A percentile compares a stretch with the other conserved stretches of the same genome.
phyloP scores from a whole-genome alignment of 2,329 filamentous ascomycete genomes.

The Beauveria sp. region DNA sequence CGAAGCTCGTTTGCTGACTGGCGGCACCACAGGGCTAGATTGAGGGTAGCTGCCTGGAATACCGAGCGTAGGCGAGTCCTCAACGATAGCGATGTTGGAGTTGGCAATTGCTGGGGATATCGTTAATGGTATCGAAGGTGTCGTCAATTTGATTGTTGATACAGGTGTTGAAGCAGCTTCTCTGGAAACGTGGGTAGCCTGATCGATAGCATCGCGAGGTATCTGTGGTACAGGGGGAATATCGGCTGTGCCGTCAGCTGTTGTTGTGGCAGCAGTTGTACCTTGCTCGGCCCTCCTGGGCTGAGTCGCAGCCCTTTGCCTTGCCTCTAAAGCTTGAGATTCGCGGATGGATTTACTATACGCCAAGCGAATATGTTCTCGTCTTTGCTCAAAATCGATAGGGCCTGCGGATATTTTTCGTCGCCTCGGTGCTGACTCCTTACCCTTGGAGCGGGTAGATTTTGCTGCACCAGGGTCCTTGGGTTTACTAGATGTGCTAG shows the following conservation, averaged over 20 bases:
- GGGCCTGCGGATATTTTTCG: slow-evolving; percentile 59
- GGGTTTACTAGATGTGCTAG: slow-evolving; percentile 62
- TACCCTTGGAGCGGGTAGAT: slow-evolving; percentile 32
- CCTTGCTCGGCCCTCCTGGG: slow-evolving; percentile 32
- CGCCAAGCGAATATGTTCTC: slow-evolving; percentile 75
- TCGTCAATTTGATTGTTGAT: background rate
- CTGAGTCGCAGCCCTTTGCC: slow-evolving; percentile 42
- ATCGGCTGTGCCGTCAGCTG: background rate
- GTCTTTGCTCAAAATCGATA: slow-evolving; percentile 76
- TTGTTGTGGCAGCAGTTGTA: slow-evolving; percentile 3
- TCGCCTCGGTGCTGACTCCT: slow-evolving; percentile 24
- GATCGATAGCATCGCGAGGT: slow-evolving; percentile 1
- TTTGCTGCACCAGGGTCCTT: slow-evolving; percentile 53
- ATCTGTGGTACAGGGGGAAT: slow-evolving; percentile 9
- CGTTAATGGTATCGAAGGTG: slow-evolving; percentile 5
- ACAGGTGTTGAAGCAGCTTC: slow-evolving; percentile 1
- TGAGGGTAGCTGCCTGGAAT: slow-evolving; percentile 56
- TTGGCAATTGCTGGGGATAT: slow-evolving; percentile 11
- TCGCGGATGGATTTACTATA: slow-evolving; percentile 79
- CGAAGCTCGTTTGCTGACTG: slow-evolving; percentile 47
- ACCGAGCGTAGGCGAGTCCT: slow-evolving; percentile 59
- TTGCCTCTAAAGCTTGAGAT: slow-evolving; percentile 53
- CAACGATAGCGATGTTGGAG: background rate
- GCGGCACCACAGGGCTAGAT: slow-evolving; percentile 27
- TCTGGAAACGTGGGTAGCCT: background rate